Conservation (phyloP, 2,329 filamentous ascomycete genomes). For the Fusarium luffae region DNA sequence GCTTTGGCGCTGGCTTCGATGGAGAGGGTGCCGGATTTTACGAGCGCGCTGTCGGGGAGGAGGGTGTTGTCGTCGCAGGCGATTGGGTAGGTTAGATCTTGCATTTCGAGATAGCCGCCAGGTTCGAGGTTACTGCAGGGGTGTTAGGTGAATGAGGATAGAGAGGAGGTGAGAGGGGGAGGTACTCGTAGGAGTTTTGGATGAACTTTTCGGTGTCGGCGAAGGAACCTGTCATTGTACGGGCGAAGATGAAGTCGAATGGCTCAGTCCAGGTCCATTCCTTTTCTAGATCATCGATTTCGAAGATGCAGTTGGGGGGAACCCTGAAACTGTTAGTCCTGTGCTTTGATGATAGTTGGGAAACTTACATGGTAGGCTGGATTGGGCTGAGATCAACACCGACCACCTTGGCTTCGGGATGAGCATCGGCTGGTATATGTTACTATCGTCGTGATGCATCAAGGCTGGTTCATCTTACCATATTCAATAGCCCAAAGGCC, state of each 20-base stretch:
- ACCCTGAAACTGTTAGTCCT: neutral
- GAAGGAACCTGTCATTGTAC: slow-evolving; percentile 15
- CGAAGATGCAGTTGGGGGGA: neutral
- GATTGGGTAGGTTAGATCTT: slow-evolving; percentile 18
- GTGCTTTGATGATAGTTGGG: too few species aligned
- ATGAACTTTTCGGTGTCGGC: slow-evolving; percentile 11
- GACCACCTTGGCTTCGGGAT: slow-evolving; percentile 4
- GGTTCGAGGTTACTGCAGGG: neutral
- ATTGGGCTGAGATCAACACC: slow-evolving; percentile 13
- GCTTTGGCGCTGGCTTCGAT: slow-evolving; percentile 20
- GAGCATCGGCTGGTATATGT: neutral
- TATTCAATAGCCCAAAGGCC: slow-evolving; percentile 18
- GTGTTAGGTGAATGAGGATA: too few species aligned
- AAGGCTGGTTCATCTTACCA: neutral
- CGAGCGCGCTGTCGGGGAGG: neutral
- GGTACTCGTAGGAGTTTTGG: neutral
- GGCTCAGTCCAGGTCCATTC: slow-evolving; percentile 13
- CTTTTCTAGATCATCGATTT: slow-evolving; percentile 13
- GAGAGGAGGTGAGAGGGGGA: fast-evolving
- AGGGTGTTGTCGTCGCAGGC: slow-evolving; percentile 4
- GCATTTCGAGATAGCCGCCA: slow-evolving; percentile 11
- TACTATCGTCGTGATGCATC: too few species aligned
- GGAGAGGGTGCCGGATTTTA: neutral
- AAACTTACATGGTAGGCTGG: slow-evolving; percentile 1
- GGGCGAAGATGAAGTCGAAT: slow-evolving; percentile 11